Evolutionary conservation across 768 basidiomycete species (phyloP), one percentile per base, ranked within the genome.

Genomic region (Mycena metata): DNA sequence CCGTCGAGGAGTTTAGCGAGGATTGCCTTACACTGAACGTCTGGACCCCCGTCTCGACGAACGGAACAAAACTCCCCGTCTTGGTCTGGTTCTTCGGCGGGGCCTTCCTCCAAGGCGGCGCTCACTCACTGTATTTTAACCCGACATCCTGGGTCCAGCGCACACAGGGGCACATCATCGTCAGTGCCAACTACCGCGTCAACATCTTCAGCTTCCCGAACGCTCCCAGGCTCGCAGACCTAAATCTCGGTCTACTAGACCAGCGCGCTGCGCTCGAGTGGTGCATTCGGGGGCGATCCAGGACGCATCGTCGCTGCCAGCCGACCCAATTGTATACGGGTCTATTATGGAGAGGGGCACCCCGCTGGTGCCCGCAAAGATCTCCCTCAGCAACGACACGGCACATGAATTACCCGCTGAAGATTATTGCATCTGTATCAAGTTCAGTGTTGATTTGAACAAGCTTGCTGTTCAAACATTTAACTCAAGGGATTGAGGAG

Each of bases 111-210:
- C 56, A 58, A 11, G 56, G 56, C 42, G 56, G 56, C 42, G 23
- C 56, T 4, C 17, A 58, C 41, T 42, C 56, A 4, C 42, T 58
- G 2, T 58, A 58, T 15, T 58, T 58, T 41, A 33, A 58, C 56
- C 41, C 56, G 71, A 67, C 86, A 21, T 50, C 76, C 60, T 52
- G 58, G n/a, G 69, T 77, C 26, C 65, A 58, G 30, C 42, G 56
- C 16, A 58, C 55, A n/a, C 55, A 57, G 55, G 55, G 36, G 39
- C 55, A 57, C 15, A 43, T 59, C 42, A 43, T 59, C 58, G 45
- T 59, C 42, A 59, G 35, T 17, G 45, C 46, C 26, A 56, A 64
- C 33, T 59, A 30, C 58, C 58, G 58, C 30, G 46, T 24, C 24
- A 59, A 46, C 58, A 59, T 59, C 12, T 46, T 59, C 35, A 43